phyloP scores from a whole-genome alignment of 2,329 filamentous ascomycete species.

The Colletotrichum incanum region DNA sequence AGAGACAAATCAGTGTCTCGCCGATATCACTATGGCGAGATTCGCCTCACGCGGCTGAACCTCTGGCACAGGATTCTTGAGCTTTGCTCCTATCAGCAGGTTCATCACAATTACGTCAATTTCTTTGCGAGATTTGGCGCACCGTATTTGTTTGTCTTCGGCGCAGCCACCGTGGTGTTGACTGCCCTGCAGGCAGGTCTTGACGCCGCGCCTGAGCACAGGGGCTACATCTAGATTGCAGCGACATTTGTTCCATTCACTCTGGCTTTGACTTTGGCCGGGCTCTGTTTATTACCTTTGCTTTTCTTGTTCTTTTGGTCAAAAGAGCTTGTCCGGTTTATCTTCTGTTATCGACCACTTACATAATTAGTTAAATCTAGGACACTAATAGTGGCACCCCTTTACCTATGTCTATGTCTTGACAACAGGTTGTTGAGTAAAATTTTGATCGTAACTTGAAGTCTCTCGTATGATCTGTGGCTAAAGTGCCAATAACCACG shows the following conservation, averaged over 20 bases:
- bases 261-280: neutral
- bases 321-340: neutral
- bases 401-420: too few relatives aligned
- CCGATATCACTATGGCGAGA: constrained; percentile 57
- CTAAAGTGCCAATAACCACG: too few relatives aligned
- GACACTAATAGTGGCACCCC: too few relatives aligned
- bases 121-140: neutral
- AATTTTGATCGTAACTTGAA: too few relatives aligned
- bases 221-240: neutral
- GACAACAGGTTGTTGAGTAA: too few relatives aligned
- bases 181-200: neutral
- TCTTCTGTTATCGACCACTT: neutral
- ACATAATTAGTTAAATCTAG: neutral
- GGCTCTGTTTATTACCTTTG: neutral
- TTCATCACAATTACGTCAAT: constrained; percentile 2
- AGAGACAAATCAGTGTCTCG: constrained; percentile 48
- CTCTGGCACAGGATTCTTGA: neutral
- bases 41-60: constrained; percentile 56
- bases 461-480: too few relatives aligned
- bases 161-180: neutral
- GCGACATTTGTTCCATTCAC: neutral
- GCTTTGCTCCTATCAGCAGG: neutral
- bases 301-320: constrained; percentile 5
- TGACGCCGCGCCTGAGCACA: neutral
- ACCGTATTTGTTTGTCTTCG: neutral